These are phyloP conservation scores for Pseudocercospora vitis DNA, from an alignment of 2,329 filamentous ascomycete genomes.

Conservation along the genomic window DNA sequence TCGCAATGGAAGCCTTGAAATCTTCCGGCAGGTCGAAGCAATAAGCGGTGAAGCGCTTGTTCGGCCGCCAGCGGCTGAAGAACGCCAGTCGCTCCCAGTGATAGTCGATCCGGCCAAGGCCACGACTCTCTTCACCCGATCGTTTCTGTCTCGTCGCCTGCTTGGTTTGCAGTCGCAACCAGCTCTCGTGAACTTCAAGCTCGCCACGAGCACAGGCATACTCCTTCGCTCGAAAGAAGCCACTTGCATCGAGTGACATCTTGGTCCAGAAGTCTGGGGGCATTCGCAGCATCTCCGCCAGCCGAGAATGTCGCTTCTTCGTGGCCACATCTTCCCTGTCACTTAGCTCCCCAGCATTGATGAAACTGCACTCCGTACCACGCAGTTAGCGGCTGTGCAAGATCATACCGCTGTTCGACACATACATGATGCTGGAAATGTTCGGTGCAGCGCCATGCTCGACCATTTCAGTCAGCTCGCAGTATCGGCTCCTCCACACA, in stretches of 20 bases:
- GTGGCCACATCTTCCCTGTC: neutral
- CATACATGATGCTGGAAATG: neutral
- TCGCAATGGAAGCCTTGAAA: neutral
- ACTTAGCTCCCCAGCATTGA: conserved; percentile 5
- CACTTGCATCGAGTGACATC: conserved; percentile 5
- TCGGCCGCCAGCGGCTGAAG: conserved; percentile 2
- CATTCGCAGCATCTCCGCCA: neutral
- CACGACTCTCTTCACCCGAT: neutral
- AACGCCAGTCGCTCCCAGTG: conserved; percentile 9
- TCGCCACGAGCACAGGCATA: neutral
- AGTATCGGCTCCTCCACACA: neutral
- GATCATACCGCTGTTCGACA: too few relatives aligned
- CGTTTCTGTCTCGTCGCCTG: neutral
- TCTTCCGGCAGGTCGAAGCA: conserved; percentile 1
- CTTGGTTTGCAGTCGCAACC: conserved; percentile 7
- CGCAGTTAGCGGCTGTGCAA: neutral
- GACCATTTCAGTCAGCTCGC: neutral
- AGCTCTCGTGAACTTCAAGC: conserved; percentile 5
- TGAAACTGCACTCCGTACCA: neutral
- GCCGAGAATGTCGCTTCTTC: neutral
- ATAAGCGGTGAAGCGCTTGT: neutral
- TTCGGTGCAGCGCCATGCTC: neutral
- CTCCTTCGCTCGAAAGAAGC: conserved; percentile 5
- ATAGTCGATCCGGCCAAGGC: neutral
- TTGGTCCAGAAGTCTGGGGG: neutral